These are phyloP conservation scores for Fusarium zealandicum DNA, from an alignment of 2,329 filamentous ascomycete species.

Conservation along the genomic window DNA sequence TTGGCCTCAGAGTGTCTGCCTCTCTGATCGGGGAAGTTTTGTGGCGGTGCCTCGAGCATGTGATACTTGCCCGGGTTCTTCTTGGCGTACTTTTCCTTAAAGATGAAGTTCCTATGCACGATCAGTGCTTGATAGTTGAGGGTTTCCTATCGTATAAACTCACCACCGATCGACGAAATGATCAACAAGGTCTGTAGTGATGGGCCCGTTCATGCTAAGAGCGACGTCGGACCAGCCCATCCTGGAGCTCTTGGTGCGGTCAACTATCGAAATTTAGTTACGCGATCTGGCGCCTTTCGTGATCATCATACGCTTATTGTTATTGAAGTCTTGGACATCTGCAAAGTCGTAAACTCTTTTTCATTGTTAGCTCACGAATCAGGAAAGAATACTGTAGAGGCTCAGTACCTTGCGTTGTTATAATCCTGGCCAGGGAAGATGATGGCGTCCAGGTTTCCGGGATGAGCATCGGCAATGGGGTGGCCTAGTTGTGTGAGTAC, in stretches of 20 bases:
- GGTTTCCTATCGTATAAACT: not conserved
- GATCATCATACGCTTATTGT: slow-evolving; percentile 71
- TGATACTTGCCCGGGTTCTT: slow-evolving; percentile 61
- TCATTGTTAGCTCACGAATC: no score
- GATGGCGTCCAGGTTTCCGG: slow-evolving; percentile 75
- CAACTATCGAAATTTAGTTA: slow-evolving; percentile 55
- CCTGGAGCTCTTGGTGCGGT: slow-evolving; percentile 77
- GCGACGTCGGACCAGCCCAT: slow-evolving; percentile 95
- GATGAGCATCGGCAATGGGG: slow-evolving; percentile 83
- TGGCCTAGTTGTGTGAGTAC: slow-evolving; percentile 57
- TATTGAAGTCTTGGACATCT: slow-evolving; percentile 78
- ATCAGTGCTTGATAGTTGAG: slow-evolving; percentile 15
- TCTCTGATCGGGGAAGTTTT: slow-evolving; percentile 14
- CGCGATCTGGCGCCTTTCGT: not conserved
- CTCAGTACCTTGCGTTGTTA: slow-evolving; percentile 90
- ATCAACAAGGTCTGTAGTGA: slow-evolving; percentile 74
- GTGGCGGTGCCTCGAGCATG: slow-evolving; percentile 23
- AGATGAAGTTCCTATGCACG: slow-evolving; percentile 77
- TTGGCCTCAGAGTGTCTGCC: slow-evolving; percentile 28
- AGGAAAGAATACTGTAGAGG: no score
- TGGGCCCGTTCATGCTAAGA: slow-evolving; percentile 76
- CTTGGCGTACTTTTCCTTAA: slow-evolving; percentile 75
- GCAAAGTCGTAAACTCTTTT: slow-evolving; percentile 83
- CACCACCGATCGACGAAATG: slow-evolving; percentile 87
- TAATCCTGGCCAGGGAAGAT: slow-evolving; percentile 91